Conservation (phyloP, 805 yeast genomes). For the Komagataella mondaviorum region DNA sequence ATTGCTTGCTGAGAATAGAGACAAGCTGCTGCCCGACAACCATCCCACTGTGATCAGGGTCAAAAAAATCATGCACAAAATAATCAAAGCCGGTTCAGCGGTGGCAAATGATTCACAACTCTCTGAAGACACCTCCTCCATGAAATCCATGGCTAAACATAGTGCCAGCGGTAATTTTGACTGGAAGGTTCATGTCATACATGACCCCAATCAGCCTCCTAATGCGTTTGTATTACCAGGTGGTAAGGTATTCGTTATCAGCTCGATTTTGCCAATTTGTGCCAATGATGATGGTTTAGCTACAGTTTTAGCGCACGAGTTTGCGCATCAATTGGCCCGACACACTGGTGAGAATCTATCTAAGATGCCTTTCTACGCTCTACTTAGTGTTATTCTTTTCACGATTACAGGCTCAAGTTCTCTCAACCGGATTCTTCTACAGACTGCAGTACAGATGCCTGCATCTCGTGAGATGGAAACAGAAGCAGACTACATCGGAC, state of each 20-base stretch:
- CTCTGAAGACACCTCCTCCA: not conserved
- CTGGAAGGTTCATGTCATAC: constrained; percentile 77
- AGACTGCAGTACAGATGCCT: constrained; percentile 57
- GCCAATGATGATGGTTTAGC: constrained; percentile 82
- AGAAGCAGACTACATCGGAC: constrained; percentile 92
- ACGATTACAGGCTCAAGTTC: constrained; percentile 45
- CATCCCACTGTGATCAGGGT: constrained; percentile 52
- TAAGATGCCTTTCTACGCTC: constrained; percentile 55
- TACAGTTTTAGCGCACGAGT: constrained; percentile 88
- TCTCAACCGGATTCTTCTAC: constrained; percentile 37
- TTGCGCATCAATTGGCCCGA: constrained; percentile 88
- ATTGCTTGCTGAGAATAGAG: constrained; percentile 38
- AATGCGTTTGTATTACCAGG: constrained; percentile 95
- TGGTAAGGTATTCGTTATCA: constrained; percentile 87
- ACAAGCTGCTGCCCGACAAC: constrained; percentile 40
- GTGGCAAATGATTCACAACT: not conserved
- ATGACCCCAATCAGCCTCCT: constrained; percentile 73
- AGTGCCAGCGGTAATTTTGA: constrained; percentile 16
- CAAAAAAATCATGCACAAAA: constrained; percentile 43
- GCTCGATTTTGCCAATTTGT: constrained; percentile 67
- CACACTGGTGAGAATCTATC: constrained; percentile 81
- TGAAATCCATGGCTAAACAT: not conserved
- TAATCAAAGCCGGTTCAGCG: constrained; percentile 39
- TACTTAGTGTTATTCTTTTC: constrained; percentile 38
- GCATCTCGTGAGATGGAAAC: constrained; percentile 89